Base-by-base conservation (phyloP, 1,284 basidiomycete genomes). In the Ustilago shanxiensis region DNA sequence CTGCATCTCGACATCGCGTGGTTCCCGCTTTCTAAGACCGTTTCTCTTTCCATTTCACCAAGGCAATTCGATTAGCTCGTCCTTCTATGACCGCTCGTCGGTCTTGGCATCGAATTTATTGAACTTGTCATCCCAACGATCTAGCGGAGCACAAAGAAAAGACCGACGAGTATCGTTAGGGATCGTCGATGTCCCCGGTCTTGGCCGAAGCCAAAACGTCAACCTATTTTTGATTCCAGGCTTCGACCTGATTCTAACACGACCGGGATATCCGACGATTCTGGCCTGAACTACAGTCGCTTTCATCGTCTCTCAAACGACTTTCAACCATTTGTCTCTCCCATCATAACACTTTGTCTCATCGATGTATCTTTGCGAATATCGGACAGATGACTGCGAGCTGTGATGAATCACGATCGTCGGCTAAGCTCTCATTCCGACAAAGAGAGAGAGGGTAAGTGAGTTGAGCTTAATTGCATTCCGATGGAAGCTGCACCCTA, bases 231-330 rank as follows among this genome's bases (percentile, higher is more conserved):
- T n/a, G n/a, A n/a, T n/a, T n/a, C n/a, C n/a, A n/a, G n/a, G n/a
- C n/a, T n/a, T n/a, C n/a, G 29, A 49, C 24, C 47, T 24, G 24
- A 14, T 49, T 54, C 16, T 18, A 52, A 31, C 50, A 47, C 31
- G 57, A 53, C 50, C 50, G 59, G 18, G 28, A 53, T 60, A 60
- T 53, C 50, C 59, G 59, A 31, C 28, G 18, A 13, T n/a, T 35
- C 41, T 45, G 26, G 49, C 9, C 28, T 28, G 18, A 51, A 51
- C n/a, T n/a, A 18, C 37, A 11, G 45, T 18, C n/a, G n/a, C n/a
- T n/a, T 50, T 24, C 58, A 16, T 9, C 44, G 10, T 26, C n/a
- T 20, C 7, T n/a, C 7, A 44, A 44, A 22, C 31, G 31, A 33
- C 31, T n/a, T n/a, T n/a, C n/a, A n/a, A n/a, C n/a, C n/a, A 6